phyloP scores from a whole-genome alignment of 768 basidiomycete genomes.

The Trametes gibbosa region DNA sequence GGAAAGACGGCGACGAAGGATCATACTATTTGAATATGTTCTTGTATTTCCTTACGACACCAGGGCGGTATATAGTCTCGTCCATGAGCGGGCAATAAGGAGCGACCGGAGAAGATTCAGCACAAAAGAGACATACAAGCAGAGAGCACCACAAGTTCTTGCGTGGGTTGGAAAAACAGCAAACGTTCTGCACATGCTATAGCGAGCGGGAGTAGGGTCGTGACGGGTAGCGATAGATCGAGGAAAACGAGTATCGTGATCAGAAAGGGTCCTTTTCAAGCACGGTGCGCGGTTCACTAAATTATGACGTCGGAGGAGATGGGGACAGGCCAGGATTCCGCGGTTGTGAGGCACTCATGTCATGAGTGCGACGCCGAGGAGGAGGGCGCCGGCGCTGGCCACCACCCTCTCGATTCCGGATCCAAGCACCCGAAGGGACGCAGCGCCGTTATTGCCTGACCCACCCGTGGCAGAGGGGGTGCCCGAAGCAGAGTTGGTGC shows the following conservation, averaged over 20 bases:
- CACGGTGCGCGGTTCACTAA: no score
- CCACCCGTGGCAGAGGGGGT: constrained; percentile 2
- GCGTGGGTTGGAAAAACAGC: background rate
- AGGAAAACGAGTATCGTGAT: background rate
- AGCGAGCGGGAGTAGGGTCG: background rate
- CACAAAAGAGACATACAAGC: background rate
- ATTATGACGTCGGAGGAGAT: no score
- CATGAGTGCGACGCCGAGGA: constrained; percentile 12
- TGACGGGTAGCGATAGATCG: background rate
- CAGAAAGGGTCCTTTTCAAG: background rate
- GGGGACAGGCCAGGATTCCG: no score
- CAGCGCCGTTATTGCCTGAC: constrained; percentile 1
- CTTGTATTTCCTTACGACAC: background rate
- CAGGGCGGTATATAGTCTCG: background rate
- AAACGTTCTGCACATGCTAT: background rate
- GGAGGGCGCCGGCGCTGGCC: constrained; percentile 1
- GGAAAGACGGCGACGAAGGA: no score
- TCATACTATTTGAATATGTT: background rate
- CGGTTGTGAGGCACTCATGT: background rate
- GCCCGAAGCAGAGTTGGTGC: background rate
- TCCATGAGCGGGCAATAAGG: constrained; percentile 1
- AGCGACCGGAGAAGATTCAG: background rate
- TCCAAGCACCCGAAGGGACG: background rate
- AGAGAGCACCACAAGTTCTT: background rate
- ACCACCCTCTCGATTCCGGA: constrained; percentile 1